phyloP scores from a whole-genome alignment of 2,329 filamentous ascomycete genomes.

The Aureobasidium sp. region DNA sequence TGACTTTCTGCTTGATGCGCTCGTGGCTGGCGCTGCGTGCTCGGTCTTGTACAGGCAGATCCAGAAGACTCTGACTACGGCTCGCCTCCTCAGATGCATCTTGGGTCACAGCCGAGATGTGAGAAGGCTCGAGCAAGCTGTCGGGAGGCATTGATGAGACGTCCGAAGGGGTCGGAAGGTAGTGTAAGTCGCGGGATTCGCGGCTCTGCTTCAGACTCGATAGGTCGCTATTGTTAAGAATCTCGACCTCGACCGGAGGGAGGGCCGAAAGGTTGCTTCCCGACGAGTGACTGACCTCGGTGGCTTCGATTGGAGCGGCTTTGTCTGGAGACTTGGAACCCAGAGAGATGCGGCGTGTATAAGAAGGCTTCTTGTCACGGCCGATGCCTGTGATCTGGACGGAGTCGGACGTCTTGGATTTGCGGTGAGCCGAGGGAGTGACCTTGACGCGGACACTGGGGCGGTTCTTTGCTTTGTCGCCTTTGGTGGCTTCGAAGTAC shows the following conservation, averaged over 20 bases:
- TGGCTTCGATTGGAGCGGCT: slow-evolving; percentile 23
- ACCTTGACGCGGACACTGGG: slow-evolving; percentile 77
- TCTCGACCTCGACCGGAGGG: slow-evolving; percentile 81
- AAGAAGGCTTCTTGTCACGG: slow-evolving; percentile 63
- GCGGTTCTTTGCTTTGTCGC: slow-evolving; percentile 53
- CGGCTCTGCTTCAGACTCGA: slow-evolving; percentile 36
- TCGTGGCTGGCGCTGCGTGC: slow-evolving; percentile 61
- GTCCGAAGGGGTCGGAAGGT: slow-evolving; percentile 66
- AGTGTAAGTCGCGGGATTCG: slow-evolving; percentile 52
- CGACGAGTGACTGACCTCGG: slow-evolving; percentile 64
- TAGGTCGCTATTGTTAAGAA: slow-evolving; percentile 66
- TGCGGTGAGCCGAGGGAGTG: slow-evolving; percentile 63
- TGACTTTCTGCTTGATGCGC: slow-evolving; percentile 60
- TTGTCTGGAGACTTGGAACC: slow-evolving; percentile 36
- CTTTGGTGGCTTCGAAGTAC: slow-evolving; percentile 81
- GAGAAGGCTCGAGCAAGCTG: slow-evolving; percentile 53
- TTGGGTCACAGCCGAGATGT: slow-evolving; percentile 42
- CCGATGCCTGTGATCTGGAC: slow-evolving; percentile 81
- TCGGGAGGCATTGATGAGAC: slow-evolving; percentile 77
- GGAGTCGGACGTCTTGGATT: slow-evolving; percentile 57
- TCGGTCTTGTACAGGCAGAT: slow-evolving; percentile 49
- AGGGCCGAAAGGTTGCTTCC: slow-evolving; percentile 65
- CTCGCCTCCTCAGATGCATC: slow-evolving; percentile 34
- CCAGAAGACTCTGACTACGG: slow-evolving; percentile 37
- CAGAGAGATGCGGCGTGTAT: slow-evolving; percentile 61